Conservation (phyloP, 192 early-diverging fungal species). For the Mortierella antarctica region DNA sequence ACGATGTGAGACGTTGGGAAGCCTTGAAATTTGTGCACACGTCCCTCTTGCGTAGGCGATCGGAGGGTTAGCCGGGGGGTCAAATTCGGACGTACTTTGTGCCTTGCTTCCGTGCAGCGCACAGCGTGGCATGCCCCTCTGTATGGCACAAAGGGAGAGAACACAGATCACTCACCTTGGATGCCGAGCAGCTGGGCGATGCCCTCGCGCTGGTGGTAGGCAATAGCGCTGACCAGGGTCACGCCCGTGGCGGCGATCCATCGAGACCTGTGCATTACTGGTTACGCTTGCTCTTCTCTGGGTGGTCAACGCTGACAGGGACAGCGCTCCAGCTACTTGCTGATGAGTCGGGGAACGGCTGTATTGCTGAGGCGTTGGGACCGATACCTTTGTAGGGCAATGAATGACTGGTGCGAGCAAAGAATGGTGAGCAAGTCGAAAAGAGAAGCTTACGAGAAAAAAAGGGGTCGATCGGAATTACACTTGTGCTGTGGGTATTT, state of each 20-base stretch:
- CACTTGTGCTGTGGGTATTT: too few relatives aligned
- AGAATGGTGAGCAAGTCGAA: background rate
- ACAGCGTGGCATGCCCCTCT: background rate
- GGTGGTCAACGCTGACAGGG: too few relatives aligned
- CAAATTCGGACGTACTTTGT: too few relatives aligned
- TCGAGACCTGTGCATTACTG: background rate
- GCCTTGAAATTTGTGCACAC: background rate
- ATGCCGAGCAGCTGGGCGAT: constrained; percentile 1
- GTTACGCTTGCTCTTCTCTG: too few relatives aligned
- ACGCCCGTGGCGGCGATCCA: background rate
- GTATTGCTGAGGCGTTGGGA: too few relatives aligned
- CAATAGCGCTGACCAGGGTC: background rate
- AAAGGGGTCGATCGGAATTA: background rate
- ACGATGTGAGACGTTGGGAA: background rate
- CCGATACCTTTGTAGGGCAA: too few relatives aligned
- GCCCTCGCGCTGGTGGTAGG: constrained; percentile 10
- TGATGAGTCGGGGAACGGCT: too few relatives aligned
- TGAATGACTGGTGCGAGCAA: background rate
- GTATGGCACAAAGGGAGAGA: background rate
- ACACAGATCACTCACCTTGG: background rate
- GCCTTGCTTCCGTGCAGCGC: background rate
- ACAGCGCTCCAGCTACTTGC: too few relatives aligned
- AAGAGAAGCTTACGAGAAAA: background rate
- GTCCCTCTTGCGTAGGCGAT: background rate
- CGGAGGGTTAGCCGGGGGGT: too few relatives aligned